These are phyloP conservation scores for Pseudozyma thailandica DNA, from an alignment of 1,284 basidiomycete genomes.

Conservation along the genomic window DNA sequence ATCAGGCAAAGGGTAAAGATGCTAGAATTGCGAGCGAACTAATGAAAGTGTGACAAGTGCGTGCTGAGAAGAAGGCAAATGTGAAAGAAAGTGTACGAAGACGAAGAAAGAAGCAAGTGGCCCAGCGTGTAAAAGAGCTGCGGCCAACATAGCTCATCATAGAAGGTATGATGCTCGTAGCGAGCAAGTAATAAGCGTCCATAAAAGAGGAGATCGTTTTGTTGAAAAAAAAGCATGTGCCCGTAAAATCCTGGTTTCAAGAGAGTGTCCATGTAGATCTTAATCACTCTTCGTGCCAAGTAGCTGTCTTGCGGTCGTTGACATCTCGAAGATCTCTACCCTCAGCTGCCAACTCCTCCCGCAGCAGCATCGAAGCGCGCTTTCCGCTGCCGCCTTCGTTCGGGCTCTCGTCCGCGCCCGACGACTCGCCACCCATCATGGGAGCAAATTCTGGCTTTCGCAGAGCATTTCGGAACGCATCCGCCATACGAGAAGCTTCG, in stretches of 20 bases:
- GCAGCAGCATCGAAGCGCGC: conserved; percentile 31
- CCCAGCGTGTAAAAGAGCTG: neutral
- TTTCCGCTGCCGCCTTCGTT: conserved; percentile 21
- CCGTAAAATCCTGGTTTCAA: neutral
- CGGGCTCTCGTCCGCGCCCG: conserved; percentile 36
- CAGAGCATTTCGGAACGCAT: conserved; percentile 56
- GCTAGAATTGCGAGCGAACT: conserved; percentile 4
- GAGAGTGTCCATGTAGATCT: neutral
- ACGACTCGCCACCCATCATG: conserved; percentile 25
- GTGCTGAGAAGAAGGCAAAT: conserved; percentile 1
- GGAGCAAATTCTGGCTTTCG: conserved; percentile 50
- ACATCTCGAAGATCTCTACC: conserved; percentile 50
- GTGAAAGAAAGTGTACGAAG: neutral
- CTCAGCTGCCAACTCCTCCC: conserved; percentile 53
- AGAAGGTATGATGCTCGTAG: neutral
- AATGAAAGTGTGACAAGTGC: conserved; percentile 1
- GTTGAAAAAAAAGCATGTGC: conserved; percentile 1
- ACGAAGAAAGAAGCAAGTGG: neutral
- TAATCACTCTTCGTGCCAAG: conserved; percentile 41
- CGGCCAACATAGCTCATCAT: no score
- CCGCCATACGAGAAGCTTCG: conserved; percentile 57
- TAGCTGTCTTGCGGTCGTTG: conserved; percentile 52
- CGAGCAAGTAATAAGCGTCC: neutral
- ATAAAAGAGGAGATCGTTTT: no score
- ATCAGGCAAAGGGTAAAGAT: neutral